Evolutionary conservation across 208 protist genomes (phyloP), one percentile per base, ranked within the genome.

Genomic region (Wallacemonas sp.): DNA sequence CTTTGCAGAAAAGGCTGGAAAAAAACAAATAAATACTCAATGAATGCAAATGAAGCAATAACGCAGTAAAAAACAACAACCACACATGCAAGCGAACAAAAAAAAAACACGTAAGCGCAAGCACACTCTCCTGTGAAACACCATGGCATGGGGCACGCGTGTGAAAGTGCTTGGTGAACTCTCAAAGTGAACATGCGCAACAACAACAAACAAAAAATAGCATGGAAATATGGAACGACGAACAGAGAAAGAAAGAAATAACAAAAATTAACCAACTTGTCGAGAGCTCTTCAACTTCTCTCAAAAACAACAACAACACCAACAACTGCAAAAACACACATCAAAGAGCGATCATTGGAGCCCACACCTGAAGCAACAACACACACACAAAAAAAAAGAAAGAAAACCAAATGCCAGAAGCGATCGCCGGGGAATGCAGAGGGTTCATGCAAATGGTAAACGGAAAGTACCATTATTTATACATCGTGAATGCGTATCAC

Each of bases 121-220:
- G 11, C 17, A 21, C 4, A 19, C 17, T 8, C 43, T 4, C 43
- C 43, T n/a, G n/a, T n/a, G n/a, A 47, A 41, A 41, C 36, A 41
- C 9, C 36, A n/a, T n/a, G n/a, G n/a, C n/a, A n/a, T n/a, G n/a
- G n/a, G n/a, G n/a, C n/a, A n/a, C n/a, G n/a, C n/a, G n/a, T n/a
- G n/a, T n/a, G n/a, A n/a, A n/a, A n/a, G n/a, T 38, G 34, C 34
- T 38, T 38, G 34, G 12, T 12, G 34, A 38, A 4, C 8, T 38
- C 34, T 16, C 8, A 4, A 38, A 16, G 34, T 16, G 29, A 36
- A 43, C 21, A 63, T 56, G 41, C 16, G 46, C 19, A 61, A 64
- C n/a, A 72, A 44, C 39, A 69, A 65, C 12, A 61, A 64, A 24
- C 6, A 6, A 33, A n/a, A 49, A 61, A 52, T 34, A 49, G 6